Base-by-base conservation (phyloP, 148 eudicot species). In the Rhododendron ovatum region DNA sequence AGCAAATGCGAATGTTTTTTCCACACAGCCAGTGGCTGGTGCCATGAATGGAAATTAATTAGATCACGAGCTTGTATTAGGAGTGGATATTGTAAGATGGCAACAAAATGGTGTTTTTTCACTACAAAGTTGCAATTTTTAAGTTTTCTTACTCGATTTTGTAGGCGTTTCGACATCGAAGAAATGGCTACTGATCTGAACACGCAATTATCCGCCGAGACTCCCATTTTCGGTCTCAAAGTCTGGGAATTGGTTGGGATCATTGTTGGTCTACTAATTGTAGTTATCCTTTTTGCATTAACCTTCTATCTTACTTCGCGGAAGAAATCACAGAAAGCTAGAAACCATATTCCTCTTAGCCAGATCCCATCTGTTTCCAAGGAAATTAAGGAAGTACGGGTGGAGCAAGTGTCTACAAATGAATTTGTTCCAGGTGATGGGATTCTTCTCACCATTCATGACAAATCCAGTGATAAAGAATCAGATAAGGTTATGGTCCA, bases 181-280 rank as follows among this genome's bases (percentile, higher is more conserved):
- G 86, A 86, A 83, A 93, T 93, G 94, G 93, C 87, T 43, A 37
- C 24, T 88, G 89, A 85, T 87, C 94, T 93, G 78, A 89, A 88
- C 83, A 82, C 92, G 0, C 86, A 82, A 71, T 84, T 93, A 83
- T 89, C 94, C 39, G 86, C 85, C 80, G 85, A 88, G 51, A 80
- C 86, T 79, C 76, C 85, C 78, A 75, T 92, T 65, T 84, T 91
- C 57, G 89, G 93, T 81, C 91, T 93, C 83, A 91, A 91, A 87
- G 91, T 93, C 43, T 93, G 95, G 95, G 89, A 90, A 82, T 69
- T 92, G 53, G 90, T 93, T 85, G 94, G 91, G 83, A 90, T 92
- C 81, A 20, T 87, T 80, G 93, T 93, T 33, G 91, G 90, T 78
- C 35, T 93, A 78, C 88, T 88, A 51, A 89, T 92, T 86, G 82